Evolutionary conservation across 2,329 filamentous ascomycete genomes (phyloP), one percentile per base, ranked within the genome.

Genomic region (Grosmannia serpens): DNA sequence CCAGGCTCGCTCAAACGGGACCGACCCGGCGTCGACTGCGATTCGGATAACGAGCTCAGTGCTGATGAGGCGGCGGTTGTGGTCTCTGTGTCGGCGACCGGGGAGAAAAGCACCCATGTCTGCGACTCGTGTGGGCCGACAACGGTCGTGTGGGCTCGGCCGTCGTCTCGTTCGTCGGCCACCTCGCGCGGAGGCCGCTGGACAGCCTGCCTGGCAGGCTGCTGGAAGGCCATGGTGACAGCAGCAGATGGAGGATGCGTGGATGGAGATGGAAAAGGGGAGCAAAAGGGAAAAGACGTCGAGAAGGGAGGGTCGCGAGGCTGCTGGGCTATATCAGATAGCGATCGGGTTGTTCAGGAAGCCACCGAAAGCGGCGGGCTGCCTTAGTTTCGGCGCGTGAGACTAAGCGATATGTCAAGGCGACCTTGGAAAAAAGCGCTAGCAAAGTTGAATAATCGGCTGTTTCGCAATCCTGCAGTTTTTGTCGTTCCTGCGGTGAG

Each of bases 91-190:
- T 78, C 80, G 62, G 85, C 84, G 10, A 80, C 79, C 1, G 89
- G 89, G 9, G 91, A 89, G 76, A 99, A 99, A 63, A 99, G 83
- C 58, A 97, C 87, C 94, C 94, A 99, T 81, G 95, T 92, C 71
- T 94, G 87, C 15, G 89, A 87, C 64, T 91, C 87, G 61, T 88
- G 53, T 22, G 58, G 49, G n/a, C 31, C 41, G 15, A 47, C 51
- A 41, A 55, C 20, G 10, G 22, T 20, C 15, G 56, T 58, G 41
- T 58, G 55, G 7, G 35, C 46, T 20, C 31, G 52, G 55, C 22
- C 49, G 13, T 60, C 60, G 15, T 47, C 53, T 22, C 56, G 51
- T 0, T 60, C 59, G 7, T 60, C 55, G 27, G 46, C 38, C 4
- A 58, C 58, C 11, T 61, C 58, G 31, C 74, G 76, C 53, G 71